Percentiles rank a stretch among this genome's conserved stretches.
phyloP scores from a whole-genome alignment of 495 filamentous ascomycete species.

The Hypoxylon cercidicola region DNA sequence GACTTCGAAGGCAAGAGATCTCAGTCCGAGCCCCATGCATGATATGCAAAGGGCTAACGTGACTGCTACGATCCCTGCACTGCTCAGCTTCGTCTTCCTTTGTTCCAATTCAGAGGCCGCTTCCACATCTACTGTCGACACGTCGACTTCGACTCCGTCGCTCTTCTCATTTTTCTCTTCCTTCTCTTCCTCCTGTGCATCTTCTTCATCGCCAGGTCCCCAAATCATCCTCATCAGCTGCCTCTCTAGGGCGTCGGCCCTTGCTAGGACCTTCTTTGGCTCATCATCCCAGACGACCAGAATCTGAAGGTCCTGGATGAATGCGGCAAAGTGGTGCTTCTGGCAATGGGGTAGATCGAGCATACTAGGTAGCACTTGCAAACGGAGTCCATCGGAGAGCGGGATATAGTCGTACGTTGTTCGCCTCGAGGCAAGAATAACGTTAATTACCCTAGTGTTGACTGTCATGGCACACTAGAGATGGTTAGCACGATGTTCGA shows the following conservation, averaged over 20 bases:
- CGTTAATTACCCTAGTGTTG: constrained; percentile 65
- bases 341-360: constrained; percentile 64
- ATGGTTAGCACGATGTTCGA: neutral
- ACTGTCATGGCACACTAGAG: constrained; percentile 67
- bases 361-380: constrained; percentile 69
- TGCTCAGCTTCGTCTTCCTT: constrained; percentile 60
- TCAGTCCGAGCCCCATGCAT: constrained; percentile 67
- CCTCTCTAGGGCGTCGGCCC: constrained; percentile 60
- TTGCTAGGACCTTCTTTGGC: constrained; percentile 62
- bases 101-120: constrained; percentile 48
- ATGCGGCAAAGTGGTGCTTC: constrained; percentile 75
- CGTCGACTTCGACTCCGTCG: constrained; percentile 47
- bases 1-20: constrained; percentile 63
- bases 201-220: constrained; percentile 53
- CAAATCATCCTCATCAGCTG: constrained; percentile 67
- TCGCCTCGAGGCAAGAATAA: constrained; percentile 59
- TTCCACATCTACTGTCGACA: constrained; percentile 51
- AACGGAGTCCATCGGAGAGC: constrained; percentile 63
- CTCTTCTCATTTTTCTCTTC: constrained; percentile 52
- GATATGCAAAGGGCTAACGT: constrained; percentile 62
- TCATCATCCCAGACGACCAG: constrained; percentile 76
- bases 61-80: constrained; percentile 58
- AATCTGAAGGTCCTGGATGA: constrained; percentile 65
- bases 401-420: constrained; percentile 61
- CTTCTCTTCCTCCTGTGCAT: constrained; percentile 55